Evolutionary conservation across 2,329 filamentous ascomycete species (phyloP), one percentile per base, ranked within the genome.

Genomic region (Aschersonia sp.): DNA sequence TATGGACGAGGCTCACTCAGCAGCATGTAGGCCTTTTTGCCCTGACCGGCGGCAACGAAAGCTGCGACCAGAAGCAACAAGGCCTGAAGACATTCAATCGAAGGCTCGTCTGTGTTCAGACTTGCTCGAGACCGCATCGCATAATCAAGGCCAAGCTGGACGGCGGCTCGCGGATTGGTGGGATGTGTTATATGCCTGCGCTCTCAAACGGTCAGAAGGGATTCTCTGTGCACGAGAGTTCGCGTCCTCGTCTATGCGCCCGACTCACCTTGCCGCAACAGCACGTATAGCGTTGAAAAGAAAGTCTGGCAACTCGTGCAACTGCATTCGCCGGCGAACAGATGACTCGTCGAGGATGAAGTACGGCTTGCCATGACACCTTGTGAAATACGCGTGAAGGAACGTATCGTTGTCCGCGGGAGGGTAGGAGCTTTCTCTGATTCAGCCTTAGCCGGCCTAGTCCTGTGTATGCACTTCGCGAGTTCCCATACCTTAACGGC

Each of bases 21-120:
- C 40, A 88, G 72, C 87, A 94, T 94, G 55, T 88, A 92, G 1
- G 85, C 82, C 63, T 85, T 92, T 65, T 86, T 90, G 12, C 87
- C 85, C 57, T 83, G 81, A 30, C 87, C 87, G 32, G 79, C 73
- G 37, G 87, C 86, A 45, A 81, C 87, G 56, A 81, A 89, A 4
- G 85, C 81, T 58, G 83, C 79, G 0, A 83, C 79, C 2, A 94
- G 74, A 8, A 94, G 70, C 43, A 94, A 67, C 12, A 90, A 69
- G 3, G 85, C 75, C 60, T 94, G 86, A 7, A 94, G 64, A 35
- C 77, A 76, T 60, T 94, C 86, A 42, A 92, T 77, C 0, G 81
- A 86, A 5, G 87, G 86, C 54, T 90, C 84, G 57, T 94, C 87
- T 7, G 81, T 77, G 59, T 92, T 85, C 12, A 94, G 73, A 53